Conservation (phyloP, 2,329 filamentous ascomycete genomes). For the Trichoderma lentiforme region DNA sequence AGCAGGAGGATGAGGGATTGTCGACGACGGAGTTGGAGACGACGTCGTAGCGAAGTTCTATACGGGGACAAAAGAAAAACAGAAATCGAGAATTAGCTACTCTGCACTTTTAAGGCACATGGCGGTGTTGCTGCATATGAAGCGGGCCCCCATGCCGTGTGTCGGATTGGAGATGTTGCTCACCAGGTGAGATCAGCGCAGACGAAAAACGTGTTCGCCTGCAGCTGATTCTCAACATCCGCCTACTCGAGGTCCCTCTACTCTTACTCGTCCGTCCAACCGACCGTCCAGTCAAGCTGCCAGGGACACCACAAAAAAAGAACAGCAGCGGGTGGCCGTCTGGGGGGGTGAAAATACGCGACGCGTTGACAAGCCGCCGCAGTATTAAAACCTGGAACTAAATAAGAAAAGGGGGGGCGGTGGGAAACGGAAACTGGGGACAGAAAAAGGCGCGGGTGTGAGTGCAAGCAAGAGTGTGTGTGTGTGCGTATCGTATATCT, state of each 20-base stretch:
- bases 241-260: constrained; percentile 26
- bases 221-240: constrained; percentile 52
- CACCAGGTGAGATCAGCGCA: constrained; percentile 60
- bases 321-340: not conserved
- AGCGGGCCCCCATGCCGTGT: constrained; percentile 12
- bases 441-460: constrained; percentile 6
- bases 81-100: constrained; percentile 27
- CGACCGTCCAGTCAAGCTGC: constrained; percentile 22
- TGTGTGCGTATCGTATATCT: constrained; percentile 5
- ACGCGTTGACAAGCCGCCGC: constrained; percentile 32
- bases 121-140: constrained; percentile 22
- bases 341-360: constrained; percentile 26
- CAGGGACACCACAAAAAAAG: constrained; percentile 16
- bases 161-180: constrained; percentile 27
- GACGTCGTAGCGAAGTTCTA: constrained; percentile 53
- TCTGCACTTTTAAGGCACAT: constrained; percentile 13
- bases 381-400: constrained; percentile 9
- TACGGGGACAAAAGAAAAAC: constrained; percentile 17
- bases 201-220: constrained; percentile 56
- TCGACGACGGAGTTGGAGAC: constrained; percentile 44
- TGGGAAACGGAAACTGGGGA: constrained; percentile 17
- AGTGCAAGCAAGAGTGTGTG: not conserved
- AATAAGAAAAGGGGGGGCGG: constrained; percentile 23
- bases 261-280: constrained; percentile 13
- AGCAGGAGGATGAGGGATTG: constrained; percentile 55